Conservation (phyloP, 2,329 filamentous ascomycete species). For the Cordyceps militaris region DNA sequence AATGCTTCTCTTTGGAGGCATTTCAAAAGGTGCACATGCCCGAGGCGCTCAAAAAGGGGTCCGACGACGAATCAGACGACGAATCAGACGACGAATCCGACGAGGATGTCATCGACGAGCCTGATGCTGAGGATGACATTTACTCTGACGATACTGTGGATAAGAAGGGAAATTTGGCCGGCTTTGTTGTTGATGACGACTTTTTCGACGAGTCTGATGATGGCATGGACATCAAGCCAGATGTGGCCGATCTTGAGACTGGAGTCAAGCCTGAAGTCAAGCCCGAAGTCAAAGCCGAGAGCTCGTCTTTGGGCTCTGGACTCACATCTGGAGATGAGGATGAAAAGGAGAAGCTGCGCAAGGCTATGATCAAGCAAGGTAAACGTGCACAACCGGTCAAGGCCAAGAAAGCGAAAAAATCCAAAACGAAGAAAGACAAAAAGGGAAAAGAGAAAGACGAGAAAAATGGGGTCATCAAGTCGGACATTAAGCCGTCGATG, state of each 20-base stretch:
- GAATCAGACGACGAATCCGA: slow-evolving; percentile 25
- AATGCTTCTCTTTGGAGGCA: slow-evolving; percentile 64
- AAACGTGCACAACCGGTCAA: background rate
- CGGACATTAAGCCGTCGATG: slow-evolving; percentile 44
- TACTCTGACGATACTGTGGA: slow-evolving; percentile 25
- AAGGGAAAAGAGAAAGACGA: slow-evolving; percentile 24
- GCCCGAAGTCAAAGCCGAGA: slow-evolving; percentile 17
- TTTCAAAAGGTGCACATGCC: slow-evolving; percentile 70
- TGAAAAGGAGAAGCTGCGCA: slow-evolving; percentile 17
- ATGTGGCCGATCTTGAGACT: slow-evolving; percentile 17
- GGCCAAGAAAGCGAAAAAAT: slow-evolving; percentile 16
- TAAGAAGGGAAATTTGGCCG: slow-evolving; percentile 30
- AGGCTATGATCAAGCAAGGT: slow-evolving; percentile 7
- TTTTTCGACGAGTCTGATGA: slow-evolving; percentile 27
- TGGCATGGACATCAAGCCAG: slow-evolving; percentile 24
- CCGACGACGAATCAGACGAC: slow-evolving; percentile 30
- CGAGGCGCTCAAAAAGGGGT: slow-evolving; percentile 33
- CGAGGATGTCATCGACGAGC: slow-evolving; percentile 6
- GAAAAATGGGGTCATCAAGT: slow-evolving; percentile 32
- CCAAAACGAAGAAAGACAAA: slow-evolving; percentile 17
- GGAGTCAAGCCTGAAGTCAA: slow-evolving; percentile 17
- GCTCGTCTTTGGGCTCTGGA: background rate
- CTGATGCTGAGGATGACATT: slow-evolving; percentile 23
- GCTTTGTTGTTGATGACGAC: slow-evolving; percentile 25
- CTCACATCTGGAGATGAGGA: slow-evolving; percentile 21